Evolutionary conservation across 495 filamentous ascomycete species (phyloP), one percentile per base, ranked within the genome.

Genomic region (Copromyces sp.): DNA sequence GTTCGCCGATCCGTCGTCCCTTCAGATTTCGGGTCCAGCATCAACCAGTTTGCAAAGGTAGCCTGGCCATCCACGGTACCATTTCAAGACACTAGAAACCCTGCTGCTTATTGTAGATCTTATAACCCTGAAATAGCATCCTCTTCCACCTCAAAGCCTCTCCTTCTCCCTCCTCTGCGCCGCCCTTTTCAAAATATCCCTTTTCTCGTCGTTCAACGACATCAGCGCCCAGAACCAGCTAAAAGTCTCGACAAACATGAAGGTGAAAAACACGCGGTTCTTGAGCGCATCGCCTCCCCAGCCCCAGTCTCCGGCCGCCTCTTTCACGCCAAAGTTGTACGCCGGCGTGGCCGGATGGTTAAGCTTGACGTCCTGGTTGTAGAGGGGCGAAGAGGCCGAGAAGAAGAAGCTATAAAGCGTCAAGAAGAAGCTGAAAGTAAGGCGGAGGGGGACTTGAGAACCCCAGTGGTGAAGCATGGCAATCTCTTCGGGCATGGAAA

Each of bases 171-270:
- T 79, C 14, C 76, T 80, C 29, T 69, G 76, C 35, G 39, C 76
- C 3, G 70, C 73, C 1, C 71, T 80, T 1, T 69, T 77, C 20
- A 74, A 39, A n/a, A 84, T 70, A 17, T 81, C 83, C 29, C 74
- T 76, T 47, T 81, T 75, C 81, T 87, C 85, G 74, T 88, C 85
- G 71, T 84, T 82, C 74, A 89, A 75, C 47, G 84, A 88, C 29
- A 87, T 81, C 81, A 82, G 86, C 35, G 92, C 90, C 93, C 93
- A 97, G 79, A 96, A 92, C 94, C 93, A 97, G 70, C 87, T 86
- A 77, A 93, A 83, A 81, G 94, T 90, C 84, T 97, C 94, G 81
- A 95, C 79, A 78, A 96, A 94, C 16, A 87, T 89, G 82, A 91
- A 96, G 0, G 92, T 90, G 77, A 97, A 96, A 12, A 95, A 89